Evolutionary conservation across 1,284 basidiomycete species (phyloP).

Genomic region (Lentinula novae-zelandiae): DNA sequence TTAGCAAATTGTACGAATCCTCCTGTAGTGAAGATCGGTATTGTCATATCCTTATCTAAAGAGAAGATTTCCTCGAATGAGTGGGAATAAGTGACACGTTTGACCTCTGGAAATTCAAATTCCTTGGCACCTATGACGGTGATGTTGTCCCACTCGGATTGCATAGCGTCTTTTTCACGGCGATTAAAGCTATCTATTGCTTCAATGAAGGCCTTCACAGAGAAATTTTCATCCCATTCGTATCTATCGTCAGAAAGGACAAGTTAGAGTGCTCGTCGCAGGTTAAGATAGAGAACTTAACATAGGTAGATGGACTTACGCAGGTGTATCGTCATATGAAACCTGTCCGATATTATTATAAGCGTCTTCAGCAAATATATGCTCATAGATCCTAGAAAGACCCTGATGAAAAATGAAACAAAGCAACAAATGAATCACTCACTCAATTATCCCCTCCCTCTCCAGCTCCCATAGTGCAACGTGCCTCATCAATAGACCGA

Average conservation of each 20-base stretch:
- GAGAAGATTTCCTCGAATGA: slow-evolving; percentile 12
- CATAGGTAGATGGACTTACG: not conserved
- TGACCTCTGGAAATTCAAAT: not conserved
- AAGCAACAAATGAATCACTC: not conserved
- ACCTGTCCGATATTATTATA: slow-evolving; percentile 13
- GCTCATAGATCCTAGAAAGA: slow-evolving; percentile 13
- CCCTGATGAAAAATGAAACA: not conserved
- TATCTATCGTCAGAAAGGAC: slow-evolving; percentile 10
- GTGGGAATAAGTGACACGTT: slow-evolving; percentile 11
- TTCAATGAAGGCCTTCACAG: slow-evolving; percentile 9
- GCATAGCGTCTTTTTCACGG: not conserved
- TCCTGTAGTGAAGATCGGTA: slow-evolving; percentile 11
- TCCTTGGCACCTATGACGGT: not conserved
- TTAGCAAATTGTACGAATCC: slow-evolving; percentile 16
- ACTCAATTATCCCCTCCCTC: slow-evolving; percentile 12
- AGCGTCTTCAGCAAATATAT: slow-evolving; percentile 15
- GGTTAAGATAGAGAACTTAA: not conserved
- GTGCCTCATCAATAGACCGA: slow-evolving; percentile 18
- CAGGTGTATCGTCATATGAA: slow-evolving; percentile 19
- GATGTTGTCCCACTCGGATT: not conserved
- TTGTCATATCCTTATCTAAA: slow-evolving; percentile 11
- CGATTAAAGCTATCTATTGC: slow-evolving; percentile 15
- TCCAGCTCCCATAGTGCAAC: slow-evolving; percentile 19
- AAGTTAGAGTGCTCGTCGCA: not conserved
- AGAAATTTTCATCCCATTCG: slow-evolving; percentile 17